Base-by-base conservation (phyloP, 208 protist species). In the Borovskyia barvae region DNA sequence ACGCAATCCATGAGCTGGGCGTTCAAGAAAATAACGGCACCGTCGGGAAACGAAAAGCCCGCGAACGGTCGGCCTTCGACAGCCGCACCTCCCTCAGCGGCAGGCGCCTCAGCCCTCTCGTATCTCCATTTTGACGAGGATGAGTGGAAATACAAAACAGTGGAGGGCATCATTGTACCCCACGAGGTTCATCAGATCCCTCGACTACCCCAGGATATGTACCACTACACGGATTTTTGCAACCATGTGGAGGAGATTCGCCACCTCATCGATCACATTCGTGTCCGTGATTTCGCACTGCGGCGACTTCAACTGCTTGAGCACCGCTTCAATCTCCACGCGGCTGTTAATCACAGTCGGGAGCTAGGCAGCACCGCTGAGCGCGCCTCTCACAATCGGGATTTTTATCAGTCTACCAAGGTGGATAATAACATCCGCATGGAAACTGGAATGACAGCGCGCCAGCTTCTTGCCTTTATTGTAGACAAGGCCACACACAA, bases 371-470 rank as follows among this genome's bases (percentile, higher is more conserved):
- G 71, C 30, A 88, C 80, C 2, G 77, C 87, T 2, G 77, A 72
- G 20, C 85, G 85, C 37, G 85, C 90, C 19, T 92, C 85, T 43
- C 78, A 94, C 40, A 91, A 97, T 61, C 82, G 90, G 45, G 95
- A 98, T 66, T 97, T 98, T 52, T 98, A 97, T 63, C 92, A 97
- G 50, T 88, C 96, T 1, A 86, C 83, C 12, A 98, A 98, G 55
- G 95, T 99, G n/a, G 97, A 99, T 74, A 98, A 95, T 36, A 97
- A 97, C 43, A 85, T 98, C 26, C 95, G 98, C 46, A 89, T 97
- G 64, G 92, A 95, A 47, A 85, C 85, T 3, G 90, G 90, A 19
- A 98, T 98, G 91, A 98, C 89, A 26, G 85, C 93, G 22, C 85
- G 94, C n/a, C 92, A 98, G 52, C 82, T 99, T 11, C 71, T 98